Base-by-base conservation (phyloP, 331 rosid genomes). In the Malus hybrid region DNA sequence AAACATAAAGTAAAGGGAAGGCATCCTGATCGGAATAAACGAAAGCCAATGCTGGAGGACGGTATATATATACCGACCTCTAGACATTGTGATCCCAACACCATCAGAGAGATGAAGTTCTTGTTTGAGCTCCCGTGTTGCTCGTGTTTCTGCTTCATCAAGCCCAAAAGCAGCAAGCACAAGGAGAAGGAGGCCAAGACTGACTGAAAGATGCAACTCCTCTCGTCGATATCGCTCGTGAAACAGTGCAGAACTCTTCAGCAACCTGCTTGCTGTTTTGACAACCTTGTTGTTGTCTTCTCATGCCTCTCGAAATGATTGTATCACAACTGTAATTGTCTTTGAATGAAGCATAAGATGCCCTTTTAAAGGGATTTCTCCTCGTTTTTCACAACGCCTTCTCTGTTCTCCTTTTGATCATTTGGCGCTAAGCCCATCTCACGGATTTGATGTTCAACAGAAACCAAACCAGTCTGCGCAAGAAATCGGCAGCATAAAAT, bases 401-500 rank as follows among this genome's bases (percentile, higher is more conserved):
- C 89, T 62, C 34, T 78, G 74, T 75, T 78, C 46, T 39, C 72
- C 79, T 88, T 83, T 70, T 39, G 71, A 72, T 76, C 84, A 76
- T 83, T 68, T 64, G 77, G 85, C 7, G 57, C 87, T 69, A 89
- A 85, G 73, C 88, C 86, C 82, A 93, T 75, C 84, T 87, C 97
- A 26, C 81, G 89, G 89, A 93, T 87, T 84, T 93, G 98, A 78
- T 88, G 84, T 70, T 89, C 93, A 50, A 89, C 60, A 30, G 96
- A 81, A 56, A 93, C 98, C 83, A 93, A 81, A 80, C 98, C 98
- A 62, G 96, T 93, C 86, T 93, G 58, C 2, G 89, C 79, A 65
- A 93, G 97, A 91, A 91, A 89, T 97, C 98, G 91, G 89, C 77
- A 79, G 22, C 11, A 1, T 30, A 68, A 79, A 79, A 77, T 57